Base-by-base conservation (phyloP, 768 basidiomycete species). In the button mushroom (Agaricus bisporus) region DNA sequence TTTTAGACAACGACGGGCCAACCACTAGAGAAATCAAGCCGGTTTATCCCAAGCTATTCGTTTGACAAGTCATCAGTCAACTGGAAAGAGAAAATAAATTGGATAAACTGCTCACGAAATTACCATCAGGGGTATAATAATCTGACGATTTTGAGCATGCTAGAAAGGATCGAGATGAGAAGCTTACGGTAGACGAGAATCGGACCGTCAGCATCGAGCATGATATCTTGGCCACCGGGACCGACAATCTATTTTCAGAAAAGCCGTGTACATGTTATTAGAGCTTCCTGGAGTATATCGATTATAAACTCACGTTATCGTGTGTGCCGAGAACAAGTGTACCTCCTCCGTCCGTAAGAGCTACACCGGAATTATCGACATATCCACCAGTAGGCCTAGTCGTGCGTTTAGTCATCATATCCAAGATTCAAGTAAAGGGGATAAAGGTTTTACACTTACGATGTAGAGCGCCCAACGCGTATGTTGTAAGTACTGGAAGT, bases 401-500 rank as follows among this genome's bases (percentile, higher is more conserved):
- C 55, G 12, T 18, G 12, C 44, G 46, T 43, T 43, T 17, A 32
- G 32, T 32, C 32, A 12, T 43, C n/a, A 41, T 41, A 17, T 41
- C 18, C 41, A 41, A 22, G 22, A 22, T 2, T 8, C 18, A 9
- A 26, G 18, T 8, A 4, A 35, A 14, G 51, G 26, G 53, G 14
- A 36, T 51, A 20, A 22, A 11, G 29, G 28, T 38, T 11, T 29
- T 7, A 32, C 32, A 61, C 70, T 36, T 47, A 76, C 76, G 64
- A 70, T 3, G 69, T 60, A 5, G 77, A 73, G 28, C 80, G 70
- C 17, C 78, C 78, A 29, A 83, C 80, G 5, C 79, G 73, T 51
- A 82, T 83, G 55, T 81, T 83, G 60, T 82, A 82, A 0, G 80
- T 82, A 64, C 78, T 79, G 11, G 64, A 67, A 14, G 70, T 72